A percentile compares a stretch with the other conserved stretches of the same genome.
These are phyloP conservation scores for Poronia punctata DNA, from an alignment of 495 filamentous ascomycete genomes.

Conservation along the genomic window DNA sequence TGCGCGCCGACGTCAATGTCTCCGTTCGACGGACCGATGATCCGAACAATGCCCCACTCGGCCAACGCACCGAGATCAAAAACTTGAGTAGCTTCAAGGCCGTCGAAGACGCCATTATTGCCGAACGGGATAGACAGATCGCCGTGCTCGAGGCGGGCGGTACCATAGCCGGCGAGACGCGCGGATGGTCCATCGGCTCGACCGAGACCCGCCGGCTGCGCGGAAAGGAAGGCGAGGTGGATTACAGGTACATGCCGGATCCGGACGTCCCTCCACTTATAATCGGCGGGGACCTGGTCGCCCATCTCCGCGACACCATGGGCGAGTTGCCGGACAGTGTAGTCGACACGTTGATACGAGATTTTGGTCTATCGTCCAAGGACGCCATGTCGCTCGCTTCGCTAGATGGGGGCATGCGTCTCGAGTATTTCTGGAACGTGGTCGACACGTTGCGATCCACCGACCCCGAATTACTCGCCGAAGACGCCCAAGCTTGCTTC, in stretches of 20 bases:
- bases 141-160: slow-evolving; percentile 70
- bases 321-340: slow-evolving; percentile 66
- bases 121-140: slow-evolving; percentile 87
- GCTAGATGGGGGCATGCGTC: slow-evolving; percentile 70
- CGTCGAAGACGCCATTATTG: slow-evolving; percentile 86
- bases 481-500: slow-evolving; percentile 9
- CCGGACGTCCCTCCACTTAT: slow-evolving; percentile 79
- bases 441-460: slow-evolving; percentile 47
- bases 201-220: slow-evolving; percentile 72
- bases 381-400: slow-evolving; percentile 77
- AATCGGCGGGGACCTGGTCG: slow-evolving; percentile 63
- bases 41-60: slow-evolving; percentile 47
- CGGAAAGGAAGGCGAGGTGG: slow-evolving; percentile 94
- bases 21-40: slow-evolving; percentile 58
- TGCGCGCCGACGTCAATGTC: slow-evolving; percentile 94
- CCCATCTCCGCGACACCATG: slow-evolving; percentile 50
- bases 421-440: slow-evolving; percentile 78
- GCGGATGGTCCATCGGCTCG: slow-evolving; percentile 81
- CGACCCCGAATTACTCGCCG: slow-evolving; percentile 17
- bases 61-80: slow-evolving; percentile 94
- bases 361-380: slow-evolving; percentile 65
- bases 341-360: slow-evolving; percentile 47
- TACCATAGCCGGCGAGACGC: slow-evolving; percentile 75
- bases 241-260: slow-evolving; percentile 98
- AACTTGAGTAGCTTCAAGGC: slow-evolving; percentile 93